A percentile compares a stretch with the other conserved stretches of the same genome.
Conservation (phyloP, 1,284 basidiomycete genomes). For the Schizophyllum amplum region DNA sequence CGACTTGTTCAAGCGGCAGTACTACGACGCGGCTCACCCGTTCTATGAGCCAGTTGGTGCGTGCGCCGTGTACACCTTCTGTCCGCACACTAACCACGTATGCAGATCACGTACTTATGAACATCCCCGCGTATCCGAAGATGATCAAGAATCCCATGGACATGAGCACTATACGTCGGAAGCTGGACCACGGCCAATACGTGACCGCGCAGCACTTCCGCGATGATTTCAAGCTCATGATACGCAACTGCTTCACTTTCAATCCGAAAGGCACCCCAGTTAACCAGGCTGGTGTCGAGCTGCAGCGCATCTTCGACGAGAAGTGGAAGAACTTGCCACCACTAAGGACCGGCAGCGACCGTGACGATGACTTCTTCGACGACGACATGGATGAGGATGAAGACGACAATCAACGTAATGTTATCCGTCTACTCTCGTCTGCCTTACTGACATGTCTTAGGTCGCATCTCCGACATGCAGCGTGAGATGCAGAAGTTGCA, state of each 20-base stretch:
- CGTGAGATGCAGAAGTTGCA: constrained; percentile 67
- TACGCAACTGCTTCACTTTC: constrained; percentile 89
- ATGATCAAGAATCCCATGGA: constrained; percentile 96
- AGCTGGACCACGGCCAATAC: constrained; percentile 76
- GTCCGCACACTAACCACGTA: constrained; percentile 7
- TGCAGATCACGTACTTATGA: constrained; percentile 68
- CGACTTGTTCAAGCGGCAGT: constrained; percentile 77
- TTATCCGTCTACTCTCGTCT: constrained; percentile 4
- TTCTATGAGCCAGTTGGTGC: constrained; percentile 92
- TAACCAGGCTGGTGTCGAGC: constrained; percentile 71
- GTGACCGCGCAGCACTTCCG: constrained; percentile 71
- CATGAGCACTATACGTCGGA: constrained; percentile 78
- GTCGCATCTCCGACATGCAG: constrained; percentile 64
- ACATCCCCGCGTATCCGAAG: constrained; percentile 81
- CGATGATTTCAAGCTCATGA: constrained; percentile 90
- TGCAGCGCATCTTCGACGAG: constrained; percentile 84
- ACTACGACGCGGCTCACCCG: constrained; percentile 67
- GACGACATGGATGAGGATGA: constrained; percentile 42
- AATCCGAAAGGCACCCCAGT: constrained; percentile 88
- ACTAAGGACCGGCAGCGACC: constrained; percentile 39
- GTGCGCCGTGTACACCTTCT: constrained; percentile 22
- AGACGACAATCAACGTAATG: constrained; percentile 42
- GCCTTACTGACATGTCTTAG: constrained; percentile 21
- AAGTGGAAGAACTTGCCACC: constrained; percentile 82
- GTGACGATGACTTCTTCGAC: constrained; percentile 36